Evolutionary conservation across 1,284 basidiomycete species (phyloP), one percentile per base, ranked within the genome.

Genomic region (Takashimella koratensis): DNA sequence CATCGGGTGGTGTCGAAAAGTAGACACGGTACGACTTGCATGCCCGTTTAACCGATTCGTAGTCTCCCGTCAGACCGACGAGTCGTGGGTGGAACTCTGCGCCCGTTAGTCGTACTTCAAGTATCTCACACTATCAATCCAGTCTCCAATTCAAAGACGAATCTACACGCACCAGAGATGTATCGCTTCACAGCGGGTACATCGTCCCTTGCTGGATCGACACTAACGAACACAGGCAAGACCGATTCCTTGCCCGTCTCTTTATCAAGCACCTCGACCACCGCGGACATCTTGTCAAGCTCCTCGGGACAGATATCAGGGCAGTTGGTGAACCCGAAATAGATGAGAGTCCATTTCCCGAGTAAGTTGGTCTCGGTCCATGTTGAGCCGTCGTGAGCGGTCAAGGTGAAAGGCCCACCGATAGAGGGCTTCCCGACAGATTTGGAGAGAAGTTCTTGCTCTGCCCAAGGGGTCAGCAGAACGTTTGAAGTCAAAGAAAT

Each of bases 301-400:
- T 98, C 95, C 59, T 96, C 91, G 2, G 95, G 95, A 73, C 95
- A 99, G 57, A 99, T 98, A 76, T 99, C 96, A 3, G 95, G 96
- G 74, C 93, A 96, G 76, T 96, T 93, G 26, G 92, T 93, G 78
- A 96, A 96, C 12, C 93, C 93, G 76, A 97, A 97, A 78, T 98
- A 98, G 52, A 98, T 86, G 60, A 98, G 78, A 39, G 82, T 88
- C 78, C 81, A 82, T 80, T 90, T 86, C 53, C 90, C 91, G 23
- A 87, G 76, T 49, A 98, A 78, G 69, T 97, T 84, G 54, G 88
- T 77, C 47, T 97, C 86, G 0, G 90, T 89, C 76, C 94, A 95
- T 0, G 82, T 74, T 58, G 83, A 79, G 53, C 83, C 84, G 21
- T 82, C 69, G 61, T 90, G 84, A 40, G 86, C 83, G 36, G 81